Conservation (phyloP, 1,139 yeast genomes). For the Nakaseomyces uthaithaninus region DNA sequence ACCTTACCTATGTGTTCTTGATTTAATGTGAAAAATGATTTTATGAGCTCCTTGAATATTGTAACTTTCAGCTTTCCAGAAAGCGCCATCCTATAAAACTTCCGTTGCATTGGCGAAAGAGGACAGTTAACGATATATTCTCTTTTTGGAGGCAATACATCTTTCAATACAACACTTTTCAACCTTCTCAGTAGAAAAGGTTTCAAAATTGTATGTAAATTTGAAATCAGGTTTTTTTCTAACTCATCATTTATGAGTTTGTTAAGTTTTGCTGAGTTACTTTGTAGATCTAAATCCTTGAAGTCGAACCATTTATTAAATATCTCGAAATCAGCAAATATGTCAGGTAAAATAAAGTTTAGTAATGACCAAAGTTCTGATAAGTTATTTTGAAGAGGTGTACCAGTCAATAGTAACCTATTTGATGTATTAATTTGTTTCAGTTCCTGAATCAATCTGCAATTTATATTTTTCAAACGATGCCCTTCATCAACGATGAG, state of each 20-base stretch:
- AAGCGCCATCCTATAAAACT: conserved; percentile 55
- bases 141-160: conserved; percentile 70
- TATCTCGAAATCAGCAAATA: conserved; percentile 78
- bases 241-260: conserved; percentile 50
- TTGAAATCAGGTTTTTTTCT: conserved; percentile 55
- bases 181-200: conserved; percentile 81
- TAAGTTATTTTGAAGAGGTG: conserved; percentile 86
- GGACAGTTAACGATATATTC: conserved; percentile 77
- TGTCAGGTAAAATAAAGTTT: conserved; percentile 84
- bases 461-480: conserved; percentile 73
- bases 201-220: conserved; percentile 76
- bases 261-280: conserved; percentile 37
- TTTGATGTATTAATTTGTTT: conserved; percentile 60
- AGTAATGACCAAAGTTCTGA: conserved; percentile 85
- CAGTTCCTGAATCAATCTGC: conserved; percentile 61
- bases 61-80: conserved; percentile 38
- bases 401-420: conserved; percentile 76
- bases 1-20: conserved; percentile 33
- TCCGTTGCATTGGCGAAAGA: conserved; percentile 53
- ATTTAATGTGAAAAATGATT: conserved; percentile 37
- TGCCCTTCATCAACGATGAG: conserved; percentile 96
- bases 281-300: conserved; percentile 37
- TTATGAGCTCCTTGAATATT: conserved; percentile 39
- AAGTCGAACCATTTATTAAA: conserved; percentile 94
- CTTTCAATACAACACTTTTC: conserved; percentile 59